Evolutionary conservation across 306 rosid species (phyloP).

Genomic region (Prinsepia uniflora): DNA sequence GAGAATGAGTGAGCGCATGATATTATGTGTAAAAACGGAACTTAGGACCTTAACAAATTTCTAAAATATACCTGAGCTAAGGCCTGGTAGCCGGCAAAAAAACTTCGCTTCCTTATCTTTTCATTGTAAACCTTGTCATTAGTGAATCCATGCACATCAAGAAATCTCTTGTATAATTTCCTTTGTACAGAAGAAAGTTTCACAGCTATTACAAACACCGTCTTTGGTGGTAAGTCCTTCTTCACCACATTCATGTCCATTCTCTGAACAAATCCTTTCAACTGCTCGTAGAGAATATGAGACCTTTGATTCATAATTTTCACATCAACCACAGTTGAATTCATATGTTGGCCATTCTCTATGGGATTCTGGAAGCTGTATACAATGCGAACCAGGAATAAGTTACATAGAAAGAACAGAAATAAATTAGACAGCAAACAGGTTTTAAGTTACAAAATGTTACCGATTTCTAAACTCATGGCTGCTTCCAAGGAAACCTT

Average conservation of each 20-base stretch:
- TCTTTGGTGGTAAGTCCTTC: constrained; percentile 96
- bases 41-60: not conserved
- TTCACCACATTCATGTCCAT: constrained; percentile 96
- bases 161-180: constrained; percentile 82
- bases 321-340: constrained; percentile 82
- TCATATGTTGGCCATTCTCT: constrained; percentile 97
- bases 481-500: constrained; percentile 99
- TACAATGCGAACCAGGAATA: constrained; percentile 17
- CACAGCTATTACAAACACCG: constrained; percentile 89
- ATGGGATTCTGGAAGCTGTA: constrained; percentile 97
- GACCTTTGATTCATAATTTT: constrained; percentile 99
- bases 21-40: not conserved
- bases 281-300: constrained; percentile 81
- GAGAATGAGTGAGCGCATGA: not conserved
- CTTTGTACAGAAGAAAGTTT: constrained; percentile 92
- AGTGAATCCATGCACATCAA: constrained; percentile 88
- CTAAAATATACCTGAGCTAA: constrained; percentile 72
- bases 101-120: constrained; percentile 65
- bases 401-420: constrained; percentile 9
- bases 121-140: constrained; percentile 52
- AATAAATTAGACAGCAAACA: constrained; percentile 14
- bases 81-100: constrained; percentile 96
- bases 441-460: constrained; percentile 36
- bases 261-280: constrained; percentile 95
- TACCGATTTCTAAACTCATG: constrained; percentile 97